A percentile compares a stretch with the other conserved stretches of the same genome.
These are phyloP conservation scores for Mycena vulgaris DNA, from an alignment of 768 basidiomycete species.

Conservation along the genomic window DNA sequence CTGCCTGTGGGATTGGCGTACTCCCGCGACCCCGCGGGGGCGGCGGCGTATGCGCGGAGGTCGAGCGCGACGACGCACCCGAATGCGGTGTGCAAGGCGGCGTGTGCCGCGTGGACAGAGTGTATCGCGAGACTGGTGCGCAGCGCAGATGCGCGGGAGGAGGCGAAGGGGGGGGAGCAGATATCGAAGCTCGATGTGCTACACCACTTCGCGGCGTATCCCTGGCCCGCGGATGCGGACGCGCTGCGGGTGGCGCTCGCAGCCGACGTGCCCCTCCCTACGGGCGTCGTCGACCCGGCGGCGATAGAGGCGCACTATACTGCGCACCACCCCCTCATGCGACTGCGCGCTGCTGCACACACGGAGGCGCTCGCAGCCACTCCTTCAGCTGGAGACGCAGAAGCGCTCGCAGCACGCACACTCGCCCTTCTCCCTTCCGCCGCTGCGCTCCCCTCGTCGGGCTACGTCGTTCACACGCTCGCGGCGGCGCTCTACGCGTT, in stretches of 20 bases:
- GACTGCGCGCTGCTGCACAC: constrained; percentile 45
- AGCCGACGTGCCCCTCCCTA: constrained; percentile 43
- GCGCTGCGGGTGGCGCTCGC: constrained; percentile 51
- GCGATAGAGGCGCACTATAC: constrained; percentile 54
- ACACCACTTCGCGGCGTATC: too few relatives aligned
- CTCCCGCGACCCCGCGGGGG: constrained; percentile 53
- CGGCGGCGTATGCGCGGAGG: constrained; percentile 51
- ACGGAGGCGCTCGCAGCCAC: constrained; percentile 40
- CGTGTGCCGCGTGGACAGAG: constrained; percentile 58
- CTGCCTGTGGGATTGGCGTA: constrained; percentile 60
- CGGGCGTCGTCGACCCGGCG: constrained; percentile 37
- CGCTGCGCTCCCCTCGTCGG: constrained; percentile 53
- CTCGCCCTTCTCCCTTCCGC: constrained; percentile 47
- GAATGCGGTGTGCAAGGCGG: constrained; percentile 57
- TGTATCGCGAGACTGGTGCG: constrained; percentile 53
- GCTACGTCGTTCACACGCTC: constrained; percentile 58
- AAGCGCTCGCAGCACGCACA: constrained; percentile 15
- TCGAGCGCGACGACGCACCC: constrained; percentile 63
- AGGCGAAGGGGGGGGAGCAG: constrained; percentile 20
- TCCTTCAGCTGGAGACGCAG: constrained; percentile 10
- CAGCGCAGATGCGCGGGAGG: constrained; percentile 37
- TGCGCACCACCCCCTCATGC: constrained; percentile 56
- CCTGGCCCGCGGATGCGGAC: constrained; percentile 45
- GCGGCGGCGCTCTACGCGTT: constrained; percentile 63
- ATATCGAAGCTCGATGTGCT: constrained; percentile 58